Evolutionary conservation across 768 basidiomycete species (phyloP), one percentile per base, ranked within the genome.

Genomic region (Polyporus arcularius): DNA sequence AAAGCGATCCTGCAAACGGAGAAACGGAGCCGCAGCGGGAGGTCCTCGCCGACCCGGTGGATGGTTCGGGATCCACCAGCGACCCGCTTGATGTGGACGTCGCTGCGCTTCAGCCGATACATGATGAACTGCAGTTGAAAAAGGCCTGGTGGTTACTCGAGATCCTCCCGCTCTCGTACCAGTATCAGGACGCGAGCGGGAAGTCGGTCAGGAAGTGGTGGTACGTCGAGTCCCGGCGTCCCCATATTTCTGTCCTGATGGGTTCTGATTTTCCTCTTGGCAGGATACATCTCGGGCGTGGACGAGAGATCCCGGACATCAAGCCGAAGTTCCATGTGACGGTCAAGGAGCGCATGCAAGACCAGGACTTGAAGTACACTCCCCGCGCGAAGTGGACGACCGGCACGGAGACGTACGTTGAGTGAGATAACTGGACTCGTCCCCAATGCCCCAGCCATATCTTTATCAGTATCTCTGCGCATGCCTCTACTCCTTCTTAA

Each of bases 91-190:
- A 42, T 26, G 18, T 32, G 31, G 45, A 38, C 45, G 57, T 60
- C 0, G 74, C 78, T 55, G 79, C 78, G n/a, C 43, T 83, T n/a
- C 73, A 83, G 67, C 82, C 80, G 1, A 65, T 86, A 2, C 74
- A 84, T 61, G 89, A 92, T 64, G 55, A 76, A 61, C 73, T 92
- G 47, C 71, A 74, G 69, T 49, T 51, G 8, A 70, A 71, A 15
- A 72, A 70, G 18, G 4, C 76, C 1, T 93, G 90, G 90, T 88
- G 87, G 89, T 38, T 89, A n/a, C 72, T 91, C 39, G 90, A 93
- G 72, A 73, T 90, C 30, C 31, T 90, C 0, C 89, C 87, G 15
- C 67, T 80, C 55, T 70, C 67, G 41, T 82, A 79, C 65, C 70
- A 75, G 18, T 87, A 80, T 79, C 89, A 90, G 68, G 85, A 89